Evolutionary conservation across 2,329 filamentous ascomycete genomes (phyloP), one percentile per base, ranked within the genome.

Genomic region (Arthrobotrys entomopaga): DNA sequence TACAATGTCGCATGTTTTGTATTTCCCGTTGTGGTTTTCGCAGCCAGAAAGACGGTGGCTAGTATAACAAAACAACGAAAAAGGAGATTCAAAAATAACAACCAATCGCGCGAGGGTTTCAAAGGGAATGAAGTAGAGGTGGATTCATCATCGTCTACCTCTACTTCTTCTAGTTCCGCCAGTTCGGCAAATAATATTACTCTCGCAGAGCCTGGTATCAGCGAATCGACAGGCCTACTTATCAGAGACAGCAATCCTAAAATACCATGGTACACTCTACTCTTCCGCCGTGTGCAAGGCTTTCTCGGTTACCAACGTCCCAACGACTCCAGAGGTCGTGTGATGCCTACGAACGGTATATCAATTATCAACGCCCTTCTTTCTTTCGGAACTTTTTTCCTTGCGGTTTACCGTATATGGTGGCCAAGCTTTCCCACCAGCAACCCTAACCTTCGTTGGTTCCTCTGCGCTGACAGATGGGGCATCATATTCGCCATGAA

Each of bases 391-490:
- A 75, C 69, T 13, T 15, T 73, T 7, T 77, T 77, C 66, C 63
- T 75, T 20, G 34, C 53, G 5, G 46, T 65, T n/a, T 76, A 75
- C 50, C 52, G 56, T 49, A 59, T 76, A 61, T 75, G 65, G 22
- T 72, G 65, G 56, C 60, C 57, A 1, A 48, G 38, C 46, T 48
- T 65, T 29, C 48, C 13, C 2, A n/a, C 48, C 16, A 63, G 52
- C 19, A 67, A 59, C 22, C 7, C 63, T 1, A 24, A 22, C 10
- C 56, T 70, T 43, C 69, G 69, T 20, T 65, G 87, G 65, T 87
- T 89, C 79, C 83, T 87, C 61, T 84, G 89, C 54, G 85, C 86
- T 67, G 87, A 89, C 78, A 83, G 87, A 29, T 83, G 85, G 42
- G 86, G 86, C 3, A 82, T 85, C 48, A 78, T 88, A 20, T 85